phyloP scores from a whole-genome alignment of 1,284 basidiomycete genomes.

The Mycena sp. region DNA sequence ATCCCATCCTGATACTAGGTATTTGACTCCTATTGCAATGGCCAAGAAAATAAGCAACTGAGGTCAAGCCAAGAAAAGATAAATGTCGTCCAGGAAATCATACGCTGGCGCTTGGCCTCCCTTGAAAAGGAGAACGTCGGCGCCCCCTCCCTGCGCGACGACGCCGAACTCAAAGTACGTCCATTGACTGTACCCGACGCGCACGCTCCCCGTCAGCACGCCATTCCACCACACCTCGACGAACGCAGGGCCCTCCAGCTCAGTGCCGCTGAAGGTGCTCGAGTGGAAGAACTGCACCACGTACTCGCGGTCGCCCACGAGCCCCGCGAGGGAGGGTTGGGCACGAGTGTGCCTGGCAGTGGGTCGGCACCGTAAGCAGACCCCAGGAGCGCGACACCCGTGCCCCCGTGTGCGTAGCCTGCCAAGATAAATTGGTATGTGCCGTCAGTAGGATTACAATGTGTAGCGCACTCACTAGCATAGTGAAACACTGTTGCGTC shows the following conservation, averaged over 20 bases:
- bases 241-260: constrained; percentile 38
- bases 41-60: not conserved
- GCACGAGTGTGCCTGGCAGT: constrained; percentile 42
- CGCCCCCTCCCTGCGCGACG: constrained; percentile 36
- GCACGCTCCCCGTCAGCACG: constrained; percentile 37
- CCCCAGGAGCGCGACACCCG: constrained; percentile 43
- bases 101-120: constrained; percentile 47
- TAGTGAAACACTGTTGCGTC: constrained; percentile 49
- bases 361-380: constrained; percentile 41
- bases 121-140: constrained; percentile 44
- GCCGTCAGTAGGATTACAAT: too few relatives aligned
- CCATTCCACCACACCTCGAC: constrained; percentile 48
- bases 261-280: constrained; percentile 42
- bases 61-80: constrained; percentile 33
- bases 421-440: too few relatives aligned
- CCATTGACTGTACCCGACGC: constrained; percentile 42
- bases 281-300: constrained; percentile 47
- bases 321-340: constrained; percentile 12
- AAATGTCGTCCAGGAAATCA: constrained; percentile 46
- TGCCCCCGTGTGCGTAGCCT: constrained; percentile 43
- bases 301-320: constrained; percentile 41
- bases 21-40: too few relatives aligned
- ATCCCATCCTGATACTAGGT: too few relatives aligned
- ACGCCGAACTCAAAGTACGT: constrained; percentile 41
- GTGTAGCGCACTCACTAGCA: too few relatives aligned